Conservation (phyloP, 352 stramenopile genomes). For the Phytophthora syringae region DNA sequence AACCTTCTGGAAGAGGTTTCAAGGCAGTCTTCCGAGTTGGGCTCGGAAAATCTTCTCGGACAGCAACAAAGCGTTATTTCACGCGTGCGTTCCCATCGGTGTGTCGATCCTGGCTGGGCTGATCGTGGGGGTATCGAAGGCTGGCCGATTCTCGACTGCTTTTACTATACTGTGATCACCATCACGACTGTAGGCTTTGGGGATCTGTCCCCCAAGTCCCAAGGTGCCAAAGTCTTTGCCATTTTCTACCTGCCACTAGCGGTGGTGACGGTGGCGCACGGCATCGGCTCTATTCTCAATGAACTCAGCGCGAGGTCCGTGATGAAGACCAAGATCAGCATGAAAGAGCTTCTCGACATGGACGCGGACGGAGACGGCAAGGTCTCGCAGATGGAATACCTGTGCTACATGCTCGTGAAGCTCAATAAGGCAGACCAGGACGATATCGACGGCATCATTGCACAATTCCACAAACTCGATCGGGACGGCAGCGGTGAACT, state of each 20-base stretch:
- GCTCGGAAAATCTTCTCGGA: conserved; percentile 50
- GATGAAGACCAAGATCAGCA: conserved; percentile 77
- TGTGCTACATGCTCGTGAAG: conserved; percentile 80
- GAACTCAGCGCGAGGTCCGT: conserved; percentile 61
- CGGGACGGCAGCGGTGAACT: conserved; percentile 71
- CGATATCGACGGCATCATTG: conserved; percentile 68
- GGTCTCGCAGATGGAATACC: conserved; percentile 70
- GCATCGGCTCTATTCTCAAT: conserved; percentile 72
- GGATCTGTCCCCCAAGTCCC: conserved; percentile 71
- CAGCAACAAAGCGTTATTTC: conserved; percentile 59
- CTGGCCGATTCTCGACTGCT: conserved; percentile 81
- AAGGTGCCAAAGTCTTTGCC: conserved; percentile 70
- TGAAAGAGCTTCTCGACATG: conserved; percentile 77
- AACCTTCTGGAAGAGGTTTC: conserved; percentile 20
- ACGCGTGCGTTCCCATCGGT: conserved; percentile 50
- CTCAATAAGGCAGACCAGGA: conserved; percentile 73
- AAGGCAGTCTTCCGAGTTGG: conserved; percentile 36
- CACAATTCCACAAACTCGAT: conserved; percentile 73
- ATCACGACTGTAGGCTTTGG: conserved; percentile 92
- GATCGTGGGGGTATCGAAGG: conserved; percentile 66
- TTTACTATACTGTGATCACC: conserved; percentile 93
- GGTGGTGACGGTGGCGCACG: conserved; percentile 69
- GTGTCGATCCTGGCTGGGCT: conserved; percentile 60
- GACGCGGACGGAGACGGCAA: conserved; percentile 72
- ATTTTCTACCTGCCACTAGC: conserved; percentile 87